phyloP scores from a whole-genome alignment of 352 stramenopile species.

The Phytophthora foliorum region DNA sequence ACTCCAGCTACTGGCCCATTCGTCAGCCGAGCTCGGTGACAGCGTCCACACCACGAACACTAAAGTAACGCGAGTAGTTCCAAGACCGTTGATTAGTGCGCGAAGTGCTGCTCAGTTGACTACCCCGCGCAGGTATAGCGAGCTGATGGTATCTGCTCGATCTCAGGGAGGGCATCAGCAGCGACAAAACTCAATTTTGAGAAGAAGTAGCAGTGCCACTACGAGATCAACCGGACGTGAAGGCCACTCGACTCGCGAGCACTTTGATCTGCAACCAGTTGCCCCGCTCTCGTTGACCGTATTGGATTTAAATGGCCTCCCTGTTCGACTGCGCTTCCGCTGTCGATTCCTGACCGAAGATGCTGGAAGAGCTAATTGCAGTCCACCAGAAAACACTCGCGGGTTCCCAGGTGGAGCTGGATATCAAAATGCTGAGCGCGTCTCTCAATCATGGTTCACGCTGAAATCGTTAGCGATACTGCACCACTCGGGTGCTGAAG shows the following conservation, averaged over 20 bases:
- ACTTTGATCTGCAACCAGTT: background rate
- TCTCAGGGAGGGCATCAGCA: background rate
- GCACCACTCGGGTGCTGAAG: background rate
- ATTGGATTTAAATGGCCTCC: slow-evolving; percentile 23
- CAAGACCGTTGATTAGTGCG: slow-evolving; percentile 2
- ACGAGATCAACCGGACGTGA: background rate
- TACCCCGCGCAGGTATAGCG: slow-evolving; percentile 3
- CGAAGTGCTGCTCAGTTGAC: slow-evolving; percentile 8
- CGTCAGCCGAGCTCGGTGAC: background rate
- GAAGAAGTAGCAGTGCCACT: slow-evolving; percentile 1
- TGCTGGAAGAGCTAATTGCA: background rate
- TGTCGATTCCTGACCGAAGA: slow-evolving; percentile 14
- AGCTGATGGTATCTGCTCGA: background rate
- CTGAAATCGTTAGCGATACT: slow-evolving; percentile 1
- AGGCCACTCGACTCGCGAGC: background rate
- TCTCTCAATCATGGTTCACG: background rate
- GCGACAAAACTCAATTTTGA: background rate
- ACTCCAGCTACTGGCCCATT: slow-evolving; percentile 4
- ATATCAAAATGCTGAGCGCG: background rate
- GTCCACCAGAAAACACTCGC: slow-evolving; percentile 1
- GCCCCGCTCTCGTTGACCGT: slow-evolving; percentile 14
- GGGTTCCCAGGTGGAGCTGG: background rate
- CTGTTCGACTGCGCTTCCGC: slow-evolving; percentile 30
- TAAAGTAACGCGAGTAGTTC: background rate
- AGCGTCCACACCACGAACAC: background rate